Base-by-base conservation (phyloP, 345 rosid genomes). In the Melaleuca quinquenervia region DNA sequence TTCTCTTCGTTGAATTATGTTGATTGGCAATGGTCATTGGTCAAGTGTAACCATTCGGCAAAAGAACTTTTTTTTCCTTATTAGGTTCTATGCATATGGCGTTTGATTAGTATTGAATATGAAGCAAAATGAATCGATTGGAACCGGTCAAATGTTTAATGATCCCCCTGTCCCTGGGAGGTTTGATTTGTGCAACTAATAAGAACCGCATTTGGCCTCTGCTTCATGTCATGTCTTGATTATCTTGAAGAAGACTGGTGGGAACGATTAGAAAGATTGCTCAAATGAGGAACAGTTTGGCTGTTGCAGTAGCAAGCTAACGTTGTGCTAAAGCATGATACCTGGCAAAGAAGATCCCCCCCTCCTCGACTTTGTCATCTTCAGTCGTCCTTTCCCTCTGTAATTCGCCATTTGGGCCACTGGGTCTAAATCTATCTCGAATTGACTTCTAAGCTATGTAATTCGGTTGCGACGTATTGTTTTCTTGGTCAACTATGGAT, bases 371-470 rank as follows among this genome's bases (percentile, higher is more conserved):
- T 44, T 20, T 78, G 51, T 0, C 51, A 0, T 44, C 4, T 1
- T 44, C 2, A 0, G 26, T 44, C 3, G 16, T 78, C 9, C 51
- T 21, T 44, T 21, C 82, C 21, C 51, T 10, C 51, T 26, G 82
- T 78, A 21, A 41, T 44, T 20, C 0, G 51, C 51, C 70, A 14
- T 27, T 60, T 60, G 20, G 41, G 20, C 21, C 5, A 2, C 0
- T 0, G 1, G 0, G 36, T 60, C 74, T 60, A 60, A 29, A 60
- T 60, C 2, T 3, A 13, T 6, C 0, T 9, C 0, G 3, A 58
- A n/a, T 58, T 0, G 20, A 1, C 74, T 7, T 27, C 20, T 27
- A 60, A 12, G 5, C 74, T 27, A 3, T 60, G 74, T 27, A 60
- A 20, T 58, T 27, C 0, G 5, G 36, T n/a, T 29, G 10, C 0